A percentile compares a stretch with the other conserved stretches of the same genome.
Conservation (phyloP, 2,329 filamentous ascomycete species). For the Aspergillus flavus region DNA sequence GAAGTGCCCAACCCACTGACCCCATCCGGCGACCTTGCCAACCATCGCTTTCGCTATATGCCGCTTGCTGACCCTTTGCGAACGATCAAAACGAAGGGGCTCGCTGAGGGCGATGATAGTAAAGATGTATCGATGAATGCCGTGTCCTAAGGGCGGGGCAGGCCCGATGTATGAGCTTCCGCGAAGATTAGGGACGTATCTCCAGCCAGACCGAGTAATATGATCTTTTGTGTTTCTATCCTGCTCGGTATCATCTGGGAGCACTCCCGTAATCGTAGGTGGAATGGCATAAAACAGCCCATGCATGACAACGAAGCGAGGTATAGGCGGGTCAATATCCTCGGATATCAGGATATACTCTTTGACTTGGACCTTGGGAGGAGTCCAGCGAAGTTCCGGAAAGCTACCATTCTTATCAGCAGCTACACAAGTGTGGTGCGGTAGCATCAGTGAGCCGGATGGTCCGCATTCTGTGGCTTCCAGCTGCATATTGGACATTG, state of each 20-base stretch:
- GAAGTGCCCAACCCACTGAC: not conserved
- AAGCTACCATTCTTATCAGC: not conserved
- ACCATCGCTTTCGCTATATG: slow-evolving; percentile 31
- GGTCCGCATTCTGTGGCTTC: not conserved
- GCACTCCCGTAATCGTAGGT: slow-evolving; percentile 16
- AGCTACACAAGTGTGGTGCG: not conserved
- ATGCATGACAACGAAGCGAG: slow-evolving; percentile 23
- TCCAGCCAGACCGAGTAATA: slow-evolving; percentile 30
- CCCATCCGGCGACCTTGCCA: slow-evolving; percentile 30
- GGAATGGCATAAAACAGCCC: slow-evolving; percentile 37
- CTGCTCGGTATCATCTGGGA: slow-evolving; percentile 20
- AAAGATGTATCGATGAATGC: slow-evolving; percentile 37
- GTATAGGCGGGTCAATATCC: slow-evolving; percentile 34
- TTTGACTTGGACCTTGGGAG: not conserved
- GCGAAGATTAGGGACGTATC: slow-evolving; percentile 30
- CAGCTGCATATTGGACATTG: not conserved
- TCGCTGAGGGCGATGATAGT: slow-evolving; percentile 34
- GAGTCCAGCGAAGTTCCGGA: not conserved
- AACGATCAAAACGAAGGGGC: slow-evolving; percentile 22
- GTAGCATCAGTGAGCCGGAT: not conserved
- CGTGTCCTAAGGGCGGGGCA: slow-evolving; percentile 33
- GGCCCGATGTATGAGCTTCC: slow-evolving; percentile 30
- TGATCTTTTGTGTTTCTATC: slow-evolving; percentile 13
- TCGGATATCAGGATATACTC: slow-evolving; percentile 33
- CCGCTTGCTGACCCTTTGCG: slow-evolving; percentile 24